Conservation (phyloP, 768 basidiomycete species). For the Tricholomella constricta region DNA sequence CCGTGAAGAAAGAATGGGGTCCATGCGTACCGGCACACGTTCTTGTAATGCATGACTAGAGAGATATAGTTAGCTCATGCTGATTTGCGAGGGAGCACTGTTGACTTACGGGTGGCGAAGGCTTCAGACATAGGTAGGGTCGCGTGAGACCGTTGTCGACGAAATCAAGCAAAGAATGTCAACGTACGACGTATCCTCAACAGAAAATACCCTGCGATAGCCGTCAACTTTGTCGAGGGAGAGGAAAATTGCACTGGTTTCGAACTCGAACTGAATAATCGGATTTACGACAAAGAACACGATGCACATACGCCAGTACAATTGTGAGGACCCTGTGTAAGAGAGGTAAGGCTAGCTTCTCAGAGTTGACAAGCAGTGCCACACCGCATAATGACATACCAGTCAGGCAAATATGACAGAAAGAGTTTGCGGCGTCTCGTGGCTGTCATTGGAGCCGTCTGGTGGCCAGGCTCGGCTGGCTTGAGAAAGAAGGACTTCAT, state of each 20-base stretch:
- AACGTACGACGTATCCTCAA: conserved; percentile 74
- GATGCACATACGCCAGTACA: conserved; percentile 55
- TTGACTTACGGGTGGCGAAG: conserved; percentile 42
- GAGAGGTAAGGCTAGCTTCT: neutral
- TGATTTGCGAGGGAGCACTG: neutral
- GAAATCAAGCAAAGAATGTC: neutral
- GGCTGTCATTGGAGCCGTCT: conserved; percentile 29
- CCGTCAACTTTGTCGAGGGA: conserved; percentile 66
- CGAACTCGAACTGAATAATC: neutral
- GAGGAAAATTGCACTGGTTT: conserved; percentile 58
- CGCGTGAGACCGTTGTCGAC: conserved; percentile 17
- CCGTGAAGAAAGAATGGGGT: conserved; percentile 7
- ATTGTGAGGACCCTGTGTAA: conserved; percentile 65
- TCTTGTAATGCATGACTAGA: conserved; percentile 70
- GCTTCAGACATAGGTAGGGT: conserved; percentile 24
- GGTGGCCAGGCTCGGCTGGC: conserved; percentile 14
- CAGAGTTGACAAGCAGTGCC: neutral
- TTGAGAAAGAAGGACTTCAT: conserved; percentile 32
- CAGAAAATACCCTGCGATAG: conserved; percentile 76
- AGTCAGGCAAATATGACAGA: conserved; percentile 73
- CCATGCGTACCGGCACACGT: conserved; percentile 64
- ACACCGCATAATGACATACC: conserved; percentile 49
- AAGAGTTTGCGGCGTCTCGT: conserved; percentile 45
- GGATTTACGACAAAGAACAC: neutral
- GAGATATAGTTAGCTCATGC: neutral